These are phyloP conservation scores for Aspergillus indologenus DNA, from an alignment of 495 filamentous ascomycete genomes.

Conservation along the genomic window DNA sequence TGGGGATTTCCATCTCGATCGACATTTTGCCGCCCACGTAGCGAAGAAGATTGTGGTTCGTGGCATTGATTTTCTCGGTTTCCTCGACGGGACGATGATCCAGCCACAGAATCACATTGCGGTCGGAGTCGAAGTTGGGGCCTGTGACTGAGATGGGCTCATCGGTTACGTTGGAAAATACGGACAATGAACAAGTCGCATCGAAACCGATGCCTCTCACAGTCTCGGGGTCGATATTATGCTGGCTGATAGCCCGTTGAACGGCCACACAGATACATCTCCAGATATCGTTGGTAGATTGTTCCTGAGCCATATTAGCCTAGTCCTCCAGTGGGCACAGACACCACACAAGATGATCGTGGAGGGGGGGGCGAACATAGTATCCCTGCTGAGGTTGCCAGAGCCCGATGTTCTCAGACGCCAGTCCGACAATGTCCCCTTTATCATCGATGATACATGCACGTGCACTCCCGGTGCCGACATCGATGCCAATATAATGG, in stretches of 20 bases:
- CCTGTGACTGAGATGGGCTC: conserved; percentile 86
- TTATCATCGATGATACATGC: conserved; percentile 90
- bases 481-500: conserved; percentile 89
- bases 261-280: conserved; percentile 80
- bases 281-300: conserved; percentile 98
- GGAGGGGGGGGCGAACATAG: conserved; percentile 56
- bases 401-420: conserved; percentile 84
- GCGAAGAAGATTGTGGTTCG: conserved; percentile 84
- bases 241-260: conserved; percentile 70
- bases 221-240: conserved; percentile 66
- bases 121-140: conserved; percentile 79
- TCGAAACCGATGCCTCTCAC: conserved; percentile 94
- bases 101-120: conserved; percentile 89
- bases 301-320: conserved; percentile 62
- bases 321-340: background rate
- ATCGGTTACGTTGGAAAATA: conserved; percentile 84
- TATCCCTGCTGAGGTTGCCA: conserved; percentile 91
- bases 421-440: conserved; percentile 89
- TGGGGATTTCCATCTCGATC: conserved; percentile 98
- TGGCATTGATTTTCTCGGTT: conserved; percentile 86
- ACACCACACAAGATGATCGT: background rate
- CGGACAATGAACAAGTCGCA: conserved; percentile 90
- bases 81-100: conserved; percentile 89
- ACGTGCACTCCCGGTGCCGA: conserved; percentile 90
- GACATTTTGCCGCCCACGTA: conserved; percentile 98